phyloP scores from a whole-genome alignment of 257 asterid species.

The Lithospermum erythrorhizon region DNA sequence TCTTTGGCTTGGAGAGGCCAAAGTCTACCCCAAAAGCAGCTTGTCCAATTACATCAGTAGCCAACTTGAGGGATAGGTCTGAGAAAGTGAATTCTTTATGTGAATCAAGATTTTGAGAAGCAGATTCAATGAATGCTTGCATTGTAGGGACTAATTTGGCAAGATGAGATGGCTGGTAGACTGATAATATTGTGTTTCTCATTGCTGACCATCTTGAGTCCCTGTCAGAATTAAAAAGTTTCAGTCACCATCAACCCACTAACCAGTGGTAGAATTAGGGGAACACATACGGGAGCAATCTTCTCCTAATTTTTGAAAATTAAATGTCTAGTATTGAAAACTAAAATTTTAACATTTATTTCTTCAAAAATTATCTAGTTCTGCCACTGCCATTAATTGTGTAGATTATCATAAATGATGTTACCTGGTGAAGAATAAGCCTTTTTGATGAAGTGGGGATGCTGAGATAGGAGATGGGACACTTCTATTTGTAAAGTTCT shows the following conservation, averaged over 20 bases:
- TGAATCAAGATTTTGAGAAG: conserved; percentile 47
- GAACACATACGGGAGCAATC: too few relatives aligned
- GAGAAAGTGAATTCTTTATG: conserved; percentile 51
- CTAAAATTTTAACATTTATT: too few relatives aligned
- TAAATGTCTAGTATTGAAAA: too few relatives aligned
- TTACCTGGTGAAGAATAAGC: conserved; percentile 85
- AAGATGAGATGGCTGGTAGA: conserved; percentile 89
- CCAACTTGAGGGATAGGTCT: conserved; percentile 71
- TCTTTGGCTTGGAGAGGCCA: conserved; percentile 58
- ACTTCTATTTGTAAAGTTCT: conserved; percentile 68
- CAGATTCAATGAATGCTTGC: conserved; percentile 62
- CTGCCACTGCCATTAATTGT: too few relatives aligned
- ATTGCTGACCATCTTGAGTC: conserved; percentile 84
- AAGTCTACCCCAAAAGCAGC: conserved; percentile 94
- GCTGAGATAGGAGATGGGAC: conserved; percentile 90
- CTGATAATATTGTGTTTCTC: conserved; percentile 76
- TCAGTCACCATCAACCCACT: background rate
- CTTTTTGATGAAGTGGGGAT: conserved; percentile 92
- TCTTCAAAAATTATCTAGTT: too few relatives aligned
- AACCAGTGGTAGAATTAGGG: too few relatives aligned
- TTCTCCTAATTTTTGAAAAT: too few relatives aligned
- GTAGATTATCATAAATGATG: background rate
- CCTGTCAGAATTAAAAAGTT: conserved; percentile 23
- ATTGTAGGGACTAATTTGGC: conserved; percentile 73
- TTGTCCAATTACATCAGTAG: conserved; percentile 81